phyloP scores from a whole-genome alignment of 495 filamentous ascomycete genomes.

The Lentithecium fluviatile region DNA sequence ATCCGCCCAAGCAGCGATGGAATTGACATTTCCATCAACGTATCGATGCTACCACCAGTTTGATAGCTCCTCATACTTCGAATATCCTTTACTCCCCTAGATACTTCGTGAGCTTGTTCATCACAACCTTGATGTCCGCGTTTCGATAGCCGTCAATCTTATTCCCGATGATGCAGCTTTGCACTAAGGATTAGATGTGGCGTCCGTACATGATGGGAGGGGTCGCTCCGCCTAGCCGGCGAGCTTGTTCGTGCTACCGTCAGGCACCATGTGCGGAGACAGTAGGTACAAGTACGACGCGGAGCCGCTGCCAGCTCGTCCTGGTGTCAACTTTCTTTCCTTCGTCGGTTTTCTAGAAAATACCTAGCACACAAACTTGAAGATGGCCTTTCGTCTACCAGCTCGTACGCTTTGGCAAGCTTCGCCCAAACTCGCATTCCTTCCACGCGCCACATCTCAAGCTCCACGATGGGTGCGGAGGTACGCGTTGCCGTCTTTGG shows the following conservation, averaged over 20 bases:
- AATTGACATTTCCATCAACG: too few species aligned
- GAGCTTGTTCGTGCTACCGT: background rate
- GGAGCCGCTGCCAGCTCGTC: too few species aligned
- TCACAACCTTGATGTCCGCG: too few species aligned
- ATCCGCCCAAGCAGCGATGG: too few species aligned
- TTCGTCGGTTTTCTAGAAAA: background rate
- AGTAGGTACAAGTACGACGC: background rate
- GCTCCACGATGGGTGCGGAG: slow-evolving; percentile 9
- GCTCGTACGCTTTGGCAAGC: slow-evolving; percentile 9
- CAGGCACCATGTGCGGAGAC: background rate
- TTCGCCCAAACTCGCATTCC: background rate
- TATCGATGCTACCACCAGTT: too few species aligned
- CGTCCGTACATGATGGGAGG: too few species aligned
- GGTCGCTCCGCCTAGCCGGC: slow-evolving; percentile 13
- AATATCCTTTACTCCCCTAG: too few species aligned
- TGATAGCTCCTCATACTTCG: too few species aligned
- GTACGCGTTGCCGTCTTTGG: slow-evolving; percentile 10
- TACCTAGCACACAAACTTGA: background rate
- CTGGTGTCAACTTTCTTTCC: background rate
- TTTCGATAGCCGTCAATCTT: too few species aligned
- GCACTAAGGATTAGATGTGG: too few species aligned
- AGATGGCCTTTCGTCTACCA: slow-evolving; percentile 11
- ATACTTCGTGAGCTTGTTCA: too few species aligned
- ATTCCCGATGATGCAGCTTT: too few species aligned
- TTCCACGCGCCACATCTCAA: background rate